Conservation (phyloP, 2,329 filamentous ascomycete genomes). For the Tolypocladium inflatum region DNA sequence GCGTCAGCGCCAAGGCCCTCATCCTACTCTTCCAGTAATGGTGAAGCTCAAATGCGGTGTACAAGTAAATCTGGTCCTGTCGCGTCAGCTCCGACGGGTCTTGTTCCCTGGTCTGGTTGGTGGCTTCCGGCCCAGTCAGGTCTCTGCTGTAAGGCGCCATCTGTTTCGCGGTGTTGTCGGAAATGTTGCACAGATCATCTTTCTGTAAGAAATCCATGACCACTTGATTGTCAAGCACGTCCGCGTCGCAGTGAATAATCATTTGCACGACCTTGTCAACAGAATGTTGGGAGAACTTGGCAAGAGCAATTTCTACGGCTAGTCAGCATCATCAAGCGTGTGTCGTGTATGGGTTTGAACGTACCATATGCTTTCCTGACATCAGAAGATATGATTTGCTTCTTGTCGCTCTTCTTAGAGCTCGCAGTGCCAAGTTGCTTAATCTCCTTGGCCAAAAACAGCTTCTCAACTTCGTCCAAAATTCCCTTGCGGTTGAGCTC, state of each 20-base stretch:
- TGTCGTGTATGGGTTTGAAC: slow-evolving; percentile 10
- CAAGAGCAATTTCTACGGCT: slow-evolving; percentile 66
- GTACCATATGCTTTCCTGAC: slow-evolving; percentile 76
- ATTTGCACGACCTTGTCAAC: slow-evolving; percentile 81
- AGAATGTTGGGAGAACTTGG: slow-evolving; percentile 81
- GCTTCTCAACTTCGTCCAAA: slow-evolving; percentile 91
- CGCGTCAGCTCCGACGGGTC: slow-evolving; percentile 83
- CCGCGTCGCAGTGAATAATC: slow-evolving; percentile 90
- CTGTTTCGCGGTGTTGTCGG: slow-evolving; percentile 80
- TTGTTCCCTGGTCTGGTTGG: slow-evolving; percentile 67
- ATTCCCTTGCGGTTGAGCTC: slow-evolving; percentile 93
- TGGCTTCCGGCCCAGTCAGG: slow-evolving; percentile 83
- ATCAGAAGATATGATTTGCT: slow-evolving; percentile 89
- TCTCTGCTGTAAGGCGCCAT: slow-evolving; percentile 96
- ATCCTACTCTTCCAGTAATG: slow-evolving; percentile 99
- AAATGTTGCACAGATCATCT: slow-evolving; percentile 85
- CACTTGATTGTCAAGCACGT: slow-evolving; percentile 78
- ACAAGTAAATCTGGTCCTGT: slow-evolving; percentile 91
- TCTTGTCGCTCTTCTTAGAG: slow-evolving; percentile 86
- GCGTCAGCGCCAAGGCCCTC: slow-evolving; percentile 77
- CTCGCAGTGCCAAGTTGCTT: slow-evolving; percentile 67
- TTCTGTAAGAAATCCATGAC: slow-evolving; percentile 96
- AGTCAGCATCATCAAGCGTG: neutral
- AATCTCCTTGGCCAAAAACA: slow-evolving; percentile 96
- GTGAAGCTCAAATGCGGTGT: slow-evolving; percentile 86